These are phyloP conservation scores for Elsinoe perseae DNA, from an alignment of 2,329 filamentous ascomycete genomes.

Conservation along the genomic window DNA sequence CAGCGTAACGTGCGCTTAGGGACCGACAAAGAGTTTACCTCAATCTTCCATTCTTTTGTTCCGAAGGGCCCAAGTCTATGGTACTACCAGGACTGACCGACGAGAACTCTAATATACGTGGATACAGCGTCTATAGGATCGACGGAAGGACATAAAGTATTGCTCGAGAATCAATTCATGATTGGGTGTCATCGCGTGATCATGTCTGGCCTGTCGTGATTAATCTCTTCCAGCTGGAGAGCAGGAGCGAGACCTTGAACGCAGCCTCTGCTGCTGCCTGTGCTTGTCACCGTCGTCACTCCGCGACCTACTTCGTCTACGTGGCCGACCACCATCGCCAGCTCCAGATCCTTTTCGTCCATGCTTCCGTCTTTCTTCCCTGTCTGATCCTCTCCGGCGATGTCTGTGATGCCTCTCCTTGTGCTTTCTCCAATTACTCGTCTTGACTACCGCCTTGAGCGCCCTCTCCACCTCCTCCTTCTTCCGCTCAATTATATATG, in stretches of 20 bases:
- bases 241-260: slow-evolving; percentile 5
- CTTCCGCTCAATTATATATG: slow-evolving; percentile 81
- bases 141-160: neutral
- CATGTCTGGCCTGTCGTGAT: neutral
- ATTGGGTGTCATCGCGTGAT: neutral
- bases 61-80: too few relatives aligned
- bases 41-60: too few relatives aligned
- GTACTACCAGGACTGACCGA: neutral
- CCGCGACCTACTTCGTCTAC: slow-evolving; percentile 17
- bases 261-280: slow-evolving; percentile 5
- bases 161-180: neutral
- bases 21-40: too few relatives aligned
- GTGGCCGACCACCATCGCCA: slow-evolving; percentile 14
- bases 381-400: slow-evolving; percentile 13
- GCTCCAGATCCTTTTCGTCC: slow-evolving; percentile 17
- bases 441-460: slow-evolving; percentile 46
- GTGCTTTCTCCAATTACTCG: slow-evolving; percentile 36
- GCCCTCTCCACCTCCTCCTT: slow-evolving; percentile 76
- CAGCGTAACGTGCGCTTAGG: too few relatives aligned
- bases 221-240: neutral
- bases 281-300: slow-evolving; percentile 15
- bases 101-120: neutral
- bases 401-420: slow-evolving; percentile 22
- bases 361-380: slow-evolving; percentile 17
- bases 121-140: neutral